Evolutionary conservation across 2,329 filamentous ascomycete genomes (phyloP), one percentile per base, ranked within the genome.

Genomic region (Pestalotiopsis sp.): DNA sequence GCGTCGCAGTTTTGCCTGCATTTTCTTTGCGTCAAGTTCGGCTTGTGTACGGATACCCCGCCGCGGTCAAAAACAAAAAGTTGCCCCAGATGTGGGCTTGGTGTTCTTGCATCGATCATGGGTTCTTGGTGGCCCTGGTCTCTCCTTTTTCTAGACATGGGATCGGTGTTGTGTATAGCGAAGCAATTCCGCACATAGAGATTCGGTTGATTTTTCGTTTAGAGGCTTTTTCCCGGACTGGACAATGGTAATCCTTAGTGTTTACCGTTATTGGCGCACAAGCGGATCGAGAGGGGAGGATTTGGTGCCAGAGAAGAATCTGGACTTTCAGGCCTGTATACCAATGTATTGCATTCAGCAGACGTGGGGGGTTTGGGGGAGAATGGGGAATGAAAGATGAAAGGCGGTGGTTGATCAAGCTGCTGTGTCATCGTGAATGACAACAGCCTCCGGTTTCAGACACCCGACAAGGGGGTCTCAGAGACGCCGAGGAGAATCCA

Each of bases 181-280:
- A 65, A 59, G 65, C 52, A 45, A 67, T 61, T 45, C 27, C 52
- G 64, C 20, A 56, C 23, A 49, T 36, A n/a, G 36, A 67, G 36
- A 49, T 11, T 67, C 39, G 25, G n/a, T 13, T 27, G 20, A 25
- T 20, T 66, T 20, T 9, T 17, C 58, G 61, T 38, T 56, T 67
- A 52, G 56, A 69, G 31, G 58, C 45, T 27, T 20, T 49, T 31
- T 31, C 31, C 31, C 38, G 25, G 65, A 57, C 65, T 52, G 52
- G 41, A 59, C 57, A 41, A 65, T 65, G 68, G 70, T 73, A 74
- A 74, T 74, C 73, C 67, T 70, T 72, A 71, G 70, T 74, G 71
- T 74, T 71, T 75, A 74, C 68, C 69, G 45, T 69, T 67, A 67
- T 38, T 61, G 31, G 65, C 41, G 56, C 57, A 12, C 13, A 56